phyloP scores from a whole-genome alignment of 2,329 filamentous ascomycete species.

The Talaromyces albobiverticillius region DNA sequence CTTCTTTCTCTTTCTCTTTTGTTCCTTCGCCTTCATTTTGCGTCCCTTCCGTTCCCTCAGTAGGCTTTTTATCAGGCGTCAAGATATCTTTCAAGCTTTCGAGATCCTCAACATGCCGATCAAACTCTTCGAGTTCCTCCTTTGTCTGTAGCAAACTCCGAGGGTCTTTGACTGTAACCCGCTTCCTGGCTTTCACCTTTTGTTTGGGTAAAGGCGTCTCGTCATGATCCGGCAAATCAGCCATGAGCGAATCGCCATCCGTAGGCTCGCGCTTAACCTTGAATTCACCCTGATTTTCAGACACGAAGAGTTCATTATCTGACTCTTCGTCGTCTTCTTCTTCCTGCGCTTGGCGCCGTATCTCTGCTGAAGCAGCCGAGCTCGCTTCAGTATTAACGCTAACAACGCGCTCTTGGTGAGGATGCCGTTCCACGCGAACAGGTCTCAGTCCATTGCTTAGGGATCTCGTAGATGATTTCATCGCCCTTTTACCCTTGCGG shows the following conservation, averaged over 20 bases:
- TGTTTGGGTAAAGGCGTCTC: slow-evolving; percentile 27
- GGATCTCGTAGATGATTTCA: slow-evolving; percentile 24
- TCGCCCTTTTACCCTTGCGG: slow-evolving; percentile 34
- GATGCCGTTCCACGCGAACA: slow-evolving; percentile 54
- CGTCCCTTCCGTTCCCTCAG: slow-evolving; percentile 14
- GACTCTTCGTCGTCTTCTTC: slow-evolving; percentile 28
- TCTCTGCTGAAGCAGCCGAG: slow-evolving; percentile 42
- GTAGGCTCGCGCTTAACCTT: slow-evolving; percentile 54
- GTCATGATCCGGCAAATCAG: slow-evolving; percentile 28
- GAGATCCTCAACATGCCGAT: slow-evolving; percentile 39
- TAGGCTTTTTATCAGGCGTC: slow-evolving; percentile 21
- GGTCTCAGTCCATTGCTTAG: slow-evolving; percentile 43
- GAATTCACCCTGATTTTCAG: slow-evolving; percentile 30
- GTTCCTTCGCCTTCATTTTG: slow-evolving; percentile 16
- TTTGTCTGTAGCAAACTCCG: slow-evolving; percentile 37
- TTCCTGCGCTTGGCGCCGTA: slow-evolving; percentile 34
- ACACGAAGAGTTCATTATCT: slow-evolving; percentile 32
- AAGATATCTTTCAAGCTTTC: slow-evolving; percentile 39
- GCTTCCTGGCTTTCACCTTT: slow-evolving; percentile 34
- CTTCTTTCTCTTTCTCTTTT: slow-evolving; percentile 19
- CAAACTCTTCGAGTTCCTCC: slow-evolving; percentile 43
- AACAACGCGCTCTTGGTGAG: slow-evolving; percentile 54
- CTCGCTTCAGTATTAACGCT: slow-evolving; percentile 55
- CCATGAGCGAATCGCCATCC: slow-evolving; percentile 46
- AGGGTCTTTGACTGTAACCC: slow-evolving; percentile 28